Percentiles rank a stretch among this genome's conserved stretches.
phyloP scores from a whole-genome alignment of 2,329 filamentous ascomycete species.

The Penicillium brasilianum region DNA sequence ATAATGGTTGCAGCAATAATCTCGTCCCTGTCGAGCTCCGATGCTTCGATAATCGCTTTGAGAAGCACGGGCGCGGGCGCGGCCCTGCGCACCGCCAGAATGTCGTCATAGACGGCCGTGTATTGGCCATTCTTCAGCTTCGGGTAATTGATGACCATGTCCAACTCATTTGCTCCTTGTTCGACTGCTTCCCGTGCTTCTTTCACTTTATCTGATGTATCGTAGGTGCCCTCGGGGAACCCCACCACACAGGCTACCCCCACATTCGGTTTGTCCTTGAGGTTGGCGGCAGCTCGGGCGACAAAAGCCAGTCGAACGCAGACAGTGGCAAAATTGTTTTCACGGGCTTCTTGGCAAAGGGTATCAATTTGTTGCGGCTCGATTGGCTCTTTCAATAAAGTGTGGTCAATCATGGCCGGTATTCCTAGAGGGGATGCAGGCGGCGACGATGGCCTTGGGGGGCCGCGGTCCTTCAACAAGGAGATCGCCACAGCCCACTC shows the following conservation, averaged over 20 bases:
- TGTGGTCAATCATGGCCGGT: conserved; percentile 50
- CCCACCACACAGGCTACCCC: conserved; percentile 63
- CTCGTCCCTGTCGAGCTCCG: conserved; percentile 54
- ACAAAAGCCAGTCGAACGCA: conserved; percentile 63
- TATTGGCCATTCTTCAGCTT: conserved; percentile 54
- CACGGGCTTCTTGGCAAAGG: conserved; percentile 60
- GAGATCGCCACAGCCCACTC: conserved; percentile 43
- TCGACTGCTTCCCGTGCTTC: conserved; percentile 57
- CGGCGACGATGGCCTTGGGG: conserved; percentile 30
- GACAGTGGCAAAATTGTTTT: conserved; percentile 53
- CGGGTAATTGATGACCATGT: conserved; percentile 63
- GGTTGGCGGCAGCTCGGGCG: conserved; percentile 53
- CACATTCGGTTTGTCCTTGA: conserved; percentile 52
- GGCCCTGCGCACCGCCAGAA: conserved; percentile 57
- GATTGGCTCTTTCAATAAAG: conserved; percentile 48
- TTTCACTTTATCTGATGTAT: conserved; percentile 55
- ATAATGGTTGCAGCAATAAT: conserved; percentile 61
- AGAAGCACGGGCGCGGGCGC: conserved; percentile 50
- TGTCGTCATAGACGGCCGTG: conserved; percentile 57
- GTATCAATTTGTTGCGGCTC: conserved; percentile 56
- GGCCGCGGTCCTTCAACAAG: conserved; percentile 33
- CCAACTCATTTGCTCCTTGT: conserved; percentile 61
- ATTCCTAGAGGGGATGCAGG: conserved; percentile 35
- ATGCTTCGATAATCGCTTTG: conserved; percentile 66
- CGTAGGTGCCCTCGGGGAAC: conserved; percentile 64